A percentile compares a stretch with the other conserved stretches of the same genome.
Evolutionary conservation across 352 stramenopile genomes (phyloP).

Genomic region (Phytophthora pisi): DNA sequence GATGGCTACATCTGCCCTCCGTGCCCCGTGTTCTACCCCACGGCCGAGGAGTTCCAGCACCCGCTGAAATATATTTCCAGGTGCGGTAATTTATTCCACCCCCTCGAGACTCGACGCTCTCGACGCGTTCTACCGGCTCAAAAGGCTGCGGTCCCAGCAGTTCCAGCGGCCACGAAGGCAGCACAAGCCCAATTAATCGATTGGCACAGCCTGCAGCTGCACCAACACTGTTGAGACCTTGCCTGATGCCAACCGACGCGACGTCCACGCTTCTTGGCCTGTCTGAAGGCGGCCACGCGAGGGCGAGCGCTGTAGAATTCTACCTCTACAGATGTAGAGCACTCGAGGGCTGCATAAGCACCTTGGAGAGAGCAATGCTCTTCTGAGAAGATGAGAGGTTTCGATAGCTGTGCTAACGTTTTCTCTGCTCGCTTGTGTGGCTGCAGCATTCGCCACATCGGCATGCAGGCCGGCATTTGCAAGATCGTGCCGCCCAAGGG

Average conservation of each 20-base stretch:
- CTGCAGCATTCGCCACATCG: slow-evolving; percentile 86
- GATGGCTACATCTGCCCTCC: slow-evolving; percentile 86
- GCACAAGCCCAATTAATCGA: not conserved
- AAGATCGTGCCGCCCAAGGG: slow-evolving; percentile 98
- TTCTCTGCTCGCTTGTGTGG: slow-evolving; percentile 6
- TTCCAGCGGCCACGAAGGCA: not conserved
- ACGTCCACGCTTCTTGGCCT: slow-evolving; percentile 4
- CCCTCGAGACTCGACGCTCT: slow-evolving; percentile 4
- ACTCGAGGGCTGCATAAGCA: not conserved
- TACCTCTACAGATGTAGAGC: not conserved
- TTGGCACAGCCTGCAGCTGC: not conserved
- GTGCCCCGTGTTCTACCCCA: slow-evolving; percentile 89
- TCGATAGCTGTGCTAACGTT: slow-evolving; percentile 1
- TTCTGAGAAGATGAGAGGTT: not conserved
- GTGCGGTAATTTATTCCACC: slow-evolving; percentile 63
- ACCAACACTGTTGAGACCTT: slow-evolving; percentile 16
- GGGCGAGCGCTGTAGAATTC: not conserved
- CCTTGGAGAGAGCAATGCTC: not conserved
- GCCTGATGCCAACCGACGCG: slow-evolving; percentile 18
- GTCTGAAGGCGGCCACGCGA: slow-evolving; percentile 1
- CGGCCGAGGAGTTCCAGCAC: slow-evolving; percentile 87
- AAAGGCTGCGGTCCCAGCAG: slow-evolving; percentile 4
- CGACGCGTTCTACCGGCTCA: not conserved
- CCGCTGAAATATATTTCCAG: slow-evolving; percentile 94
- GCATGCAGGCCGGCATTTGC: slow-evolving; percentile 95